Conservation (phyloP, 371 early-diverging fungal species). For the Syncephalastrum contaminatum region DNA sequence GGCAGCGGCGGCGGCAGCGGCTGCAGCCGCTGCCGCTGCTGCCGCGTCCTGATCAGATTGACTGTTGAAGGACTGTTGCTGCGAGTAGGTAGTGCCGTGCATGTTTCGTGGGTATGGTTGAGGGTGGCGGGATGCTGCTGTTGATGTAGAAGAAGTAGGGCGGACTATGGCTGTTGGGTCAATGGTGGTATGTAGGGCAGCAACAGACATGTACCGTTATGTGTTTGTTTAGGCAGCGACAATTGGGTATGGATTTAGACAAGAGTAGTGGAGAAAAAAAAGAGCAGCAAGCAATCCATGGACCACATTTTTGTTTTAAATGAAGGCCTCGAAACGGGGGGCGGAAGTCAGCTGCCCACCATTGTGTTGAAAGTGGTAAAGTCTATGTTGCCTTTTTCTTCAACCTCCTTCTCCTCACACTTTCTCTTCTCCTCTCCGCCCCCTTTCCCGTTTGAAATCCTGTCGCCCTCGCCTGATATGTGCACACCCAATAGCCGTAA, state of each 20-base stretch:
- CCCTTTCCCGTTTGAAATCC: slow-evolving; percentile 18
- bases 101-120: neutral
- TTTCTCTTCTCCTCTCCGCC: neutral
- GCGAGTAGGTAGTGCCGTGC: slow-evolving; percentile 6
- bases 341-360: slow-evolving; percentile 6
- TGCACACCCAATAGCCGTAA: neutral
- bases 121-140: too few species aligned
- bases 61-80: neutral
- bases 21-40: too few species aligned
- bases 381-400: slow-evolving; percentile 2
- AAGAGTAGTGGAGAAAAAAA: slow-evolving; percentile 4
- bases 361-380: slow-evolving; percentile 11
- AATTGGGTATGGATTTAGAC: neutral
- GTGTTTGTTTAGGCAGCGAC: slow-evolving; percentile 4
- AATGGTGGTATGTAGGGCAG: neutral
- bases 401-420: too few species aligned
- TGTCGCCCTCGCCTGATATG: slow-evolving; percentile 14
- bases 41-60: slow-evolving; percentile 3
- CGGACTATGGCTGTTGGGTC: too few species aligned
- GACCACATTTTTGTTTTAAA: slow-evolving; percentile 12
- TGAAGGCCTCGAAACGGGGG: slow-evolving; percentile 15
- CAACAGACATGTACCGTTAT: slow-evolving; percentile 2
- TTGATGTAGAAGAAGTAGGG: too few species aligned
- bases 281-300: slow-evolving; percentile 6
- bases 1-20: slow-evolving; percentile 5